Evolutionary conservation across 352 stramenopile genomes (phyloP).

Genomic region (Pythium biforme): DNA sequence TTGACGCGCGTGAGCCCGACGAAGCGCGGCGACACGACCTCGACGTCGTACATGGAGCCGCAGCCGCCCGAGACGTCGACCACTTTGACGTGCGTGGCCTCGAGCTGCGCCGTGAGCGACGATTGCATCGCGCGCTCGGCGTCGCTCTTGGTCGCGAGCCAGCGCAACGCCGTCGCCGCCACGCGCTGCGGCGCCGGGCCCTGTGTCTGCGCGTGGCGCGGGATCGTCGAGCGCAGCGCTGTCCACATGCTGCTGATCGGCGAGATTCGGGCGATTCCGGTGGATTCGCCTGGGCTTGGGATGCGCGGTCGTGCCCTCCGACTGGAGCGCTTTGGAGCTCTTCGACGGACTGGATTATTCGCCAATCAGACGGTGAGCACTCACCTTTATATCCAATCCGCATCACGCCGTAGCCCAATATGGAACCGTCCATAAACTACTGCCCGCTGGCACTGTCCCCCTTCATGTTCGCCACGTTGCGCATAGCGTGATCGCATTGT

Average conservation of each 20-base stretch:
- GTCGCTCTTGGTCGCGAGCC: conserved; percentile 32
- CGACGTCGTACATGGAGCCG: conserved; percentile 87
- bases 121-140: conserved; percentile 72
- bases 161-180: no score
- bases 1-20: conserved; percentile 79
- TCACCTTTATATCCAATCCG: not conserved
- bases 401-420: not conserved
- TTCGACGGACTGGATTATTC: not conserved
- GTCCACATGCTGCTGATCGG: not conserved
- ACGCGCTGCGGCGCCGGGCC: no score
- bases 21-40: conserved; percentile 81
- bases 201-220: no score
- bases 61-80: conserved; percentile 87
- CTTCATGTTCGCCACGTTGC: not conserved
- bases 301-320: no score
- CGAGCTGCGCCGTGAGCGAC: conserved; percentile 52
- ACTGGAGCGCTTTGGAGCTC: not conserved
- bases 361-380: not conserved
- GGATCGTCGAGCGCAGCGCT: not conserved
- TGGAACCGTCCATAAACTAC: not conserved
- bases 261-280: no score
- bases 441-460: not conserved
- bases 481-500: not conserved
- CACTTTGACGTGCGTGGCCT: conserved; percentile 80
- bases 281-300: no score